Percentiles rank a stretch among this genome's conserved stretches.
phyloP scores from a whole-genome alignment of 768 basidiomycete genomes.

The Coprinopsis cinerea region DNA sequence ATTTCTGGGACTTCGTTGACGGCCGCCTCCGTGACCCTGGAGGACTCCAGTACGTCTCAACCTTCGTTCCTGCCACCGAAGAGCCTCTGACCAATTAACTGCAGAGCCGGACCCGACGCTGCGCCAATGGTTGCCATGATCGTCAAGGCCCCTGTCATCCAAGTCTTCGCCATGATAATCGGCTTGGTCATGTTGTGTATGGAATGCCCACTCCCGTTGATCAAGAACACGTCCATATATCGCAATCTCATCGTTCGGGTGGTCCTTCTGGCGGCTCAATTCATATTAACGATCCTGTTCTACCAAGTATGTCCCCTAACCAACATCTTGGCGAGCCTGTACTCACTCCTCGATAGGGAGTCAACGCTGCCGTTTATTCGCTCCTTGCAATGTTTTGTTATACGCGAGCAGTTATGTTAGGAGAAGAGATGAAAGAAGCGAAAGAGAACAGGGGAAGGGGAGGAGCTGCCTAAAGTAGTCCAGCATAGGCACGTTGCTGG shows the following conservation, averaged over 20 bases:
- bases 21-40: slow-evolving; percentile 74
- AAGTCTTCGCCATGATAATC: slow-evolving; percentile 57
- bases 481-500: slow-evolving; percentile 5
- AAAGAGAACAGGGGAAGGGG: slow-evolving; percentile 56
- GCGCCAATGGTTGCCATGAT: slow-evolving; percentile 67
- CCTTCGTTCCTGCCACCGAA: background rate
- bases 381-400: slow-evolving; percentile 68
- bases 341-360: slow-evolving; percentile 73
- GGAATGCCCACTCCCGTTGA: slow-evolving; percentile 62
- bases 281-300: slow-evolving; percentile 57
- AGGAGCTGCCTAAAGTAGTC: slow-evolving; percentile 43
- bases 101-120: slow-evolving; percentile 54
- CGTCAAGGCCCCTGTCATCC: slow-evolving; percentile 73
- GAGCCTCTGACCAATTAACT: background rate
- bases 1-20: slow-evolving; percentile 94
- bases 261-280: slow-evolving; percentile 58
- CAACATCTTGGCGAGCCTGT: too few species aligned
- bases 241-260: slow-evolving; percentile 61
- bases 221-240: slow-evolving; percentile 52
- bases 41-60: slow-evolving; percentile 62
- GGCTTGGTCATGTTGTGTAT: slow-evolving; percentile 55
- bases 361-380: slow-evolving; percentile 78
- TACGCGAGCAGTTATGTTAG: slow-evolving; percentile 53
- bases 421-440: slow-evolving; percentile 64
- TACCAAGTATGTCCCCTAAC: slow-evolving; percentile 52